Evolutionary conservation across 1,139 yeast genomes (phyloP).

Genomic region (Zygoascus hellenicus): DNA sequence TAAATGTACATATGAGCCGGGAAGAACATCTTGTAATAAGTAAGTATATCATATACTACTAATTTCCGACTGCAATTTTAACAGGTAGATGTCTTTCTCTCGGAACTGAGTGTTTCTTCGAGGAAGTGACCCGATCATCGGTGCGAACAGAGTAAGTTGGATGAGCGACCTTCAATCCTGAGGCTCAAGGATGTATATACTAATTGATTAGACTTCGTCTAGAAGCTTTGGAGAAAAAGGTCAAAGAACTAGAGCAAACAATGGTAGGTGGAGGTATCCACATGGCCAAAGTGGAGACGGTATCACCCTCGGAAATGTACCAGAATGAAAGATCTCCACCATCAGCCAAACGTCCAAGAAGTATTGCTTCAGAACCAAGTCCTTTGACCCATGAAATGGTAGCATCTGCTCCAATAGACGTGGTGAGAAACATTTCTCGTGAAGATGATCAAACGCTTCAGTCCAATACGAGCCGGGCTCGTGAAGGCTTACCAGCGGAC

Average conservation of each 20-base stretch:
- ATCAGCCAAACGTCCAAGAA: background rate
- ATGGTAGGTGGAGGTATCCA: background rate
- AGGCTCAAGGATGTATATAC: background rate
- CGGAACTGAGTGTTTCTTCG: slow-evolving; percentile 1
- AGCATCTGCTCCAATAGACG: slow-evolving; percentile 10
- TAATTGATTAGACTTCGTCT: slow-evolving; percentile 4
- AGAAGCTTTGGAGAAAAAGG: background rate
- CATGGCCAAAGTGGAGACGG: background rate
- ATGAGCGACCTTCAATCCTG: background rate
- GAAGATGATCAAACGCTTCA: background rate
- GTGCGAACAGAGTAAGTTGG: slow-evolving; percentile 8
- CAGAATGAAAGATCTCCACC: background rate
- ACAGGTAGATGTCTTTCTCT: slow-evolving; percentile 4
- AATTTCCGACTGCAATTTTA: background rate
- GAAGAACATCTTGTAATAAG: slow-evolving; percentile 3
- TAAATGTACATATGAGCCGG: slow-evolving; percentile 3
- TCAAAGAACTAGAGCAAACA: background rate
- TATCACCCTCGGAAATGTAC: background rate
- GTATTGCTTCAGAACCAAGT: background rate
- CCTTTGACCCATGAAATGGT: background rate
- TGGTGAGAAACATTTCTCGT: slow-evolving; percentile 2
- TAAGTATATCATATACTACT: background rate
- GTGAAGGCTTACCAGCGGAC: slow-evolving; percentile 3
- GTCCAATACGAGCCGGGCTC: background rate
- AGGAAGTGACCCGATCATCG: slow-evolving; percentile 6